Evolutionary conservation across 2,329 filamentous ascomycete species (phyloP).

Genomic region (Chlorencoelia australis): DNA sequence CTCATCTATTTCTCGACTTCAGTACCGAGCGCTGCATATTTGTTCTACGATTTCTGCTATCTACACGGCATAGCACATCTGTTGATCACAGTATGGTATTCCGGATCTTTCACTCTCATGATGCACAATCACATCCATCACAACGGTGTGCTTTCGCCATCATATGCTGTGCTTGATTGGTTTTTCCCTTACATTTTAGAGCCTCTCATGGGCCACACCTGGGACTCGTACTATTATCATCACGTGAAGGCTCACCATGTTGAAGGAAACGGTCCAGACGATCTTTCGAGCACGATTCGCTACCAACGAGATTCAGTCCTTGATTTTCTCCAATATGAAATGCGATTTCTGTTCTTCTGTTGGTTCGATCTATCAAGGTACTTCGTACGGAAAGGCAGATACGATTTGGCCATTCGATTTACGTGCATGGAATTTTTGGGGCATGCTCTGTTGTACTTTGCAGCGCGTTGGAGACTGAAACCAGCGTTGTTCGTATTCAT

Average conservation of each 20-base stretch:
- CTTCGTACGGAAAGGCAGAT: constrained; percentile 55
- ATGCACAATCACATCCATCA: constrained; percentile 80
- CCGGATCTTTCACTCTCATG: constrained; percentile 68
- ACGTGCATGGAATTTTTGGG: constrained; percentile 51
- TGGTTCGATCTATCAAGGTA: constrained; percentile 70
- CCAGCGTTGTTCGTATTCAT: constrained; percentile 53
- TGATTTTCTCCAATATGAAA: constrained; percentile 63
- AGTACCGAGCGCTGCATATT: constrained; percentile 54
- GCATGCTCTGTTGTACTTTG: constrained; percentile 45
- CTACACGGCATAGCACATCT: constrained; percentile 57
- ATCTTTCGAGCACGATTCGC: constrained; percentile 65
- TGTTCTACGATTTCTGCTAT: constrained; percentile 59
- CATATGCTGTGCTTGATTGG: constrained; percentile 46
- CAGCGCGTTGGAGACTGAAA: constrained; percentile 39
- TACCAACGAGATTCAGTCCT: constrained; percentile 61
- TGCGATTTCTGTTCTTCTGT: constrained; percentile 61
- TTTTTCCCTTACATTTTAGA: constrained; percentile 65
- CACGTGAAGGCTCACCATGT: constrained; percentile 82
- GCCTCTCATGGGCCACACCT: constrained; percentile 72
- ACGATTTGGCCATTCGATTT: constrained; percentile 41
- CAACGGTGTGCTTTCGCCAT: constrained; percentile 53
- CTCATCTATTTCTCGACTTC: constrained; percentile 61
- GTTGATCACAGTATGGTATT: constrained; percentile 56
- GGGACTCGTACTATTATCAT: constrained; percentile 79
- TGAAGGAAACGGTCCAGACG: constrained; percentile 68